phyloP scores from a whole-genome alignment of 805 yeast genomes.

The Myxozyma neotropica region DNA sequence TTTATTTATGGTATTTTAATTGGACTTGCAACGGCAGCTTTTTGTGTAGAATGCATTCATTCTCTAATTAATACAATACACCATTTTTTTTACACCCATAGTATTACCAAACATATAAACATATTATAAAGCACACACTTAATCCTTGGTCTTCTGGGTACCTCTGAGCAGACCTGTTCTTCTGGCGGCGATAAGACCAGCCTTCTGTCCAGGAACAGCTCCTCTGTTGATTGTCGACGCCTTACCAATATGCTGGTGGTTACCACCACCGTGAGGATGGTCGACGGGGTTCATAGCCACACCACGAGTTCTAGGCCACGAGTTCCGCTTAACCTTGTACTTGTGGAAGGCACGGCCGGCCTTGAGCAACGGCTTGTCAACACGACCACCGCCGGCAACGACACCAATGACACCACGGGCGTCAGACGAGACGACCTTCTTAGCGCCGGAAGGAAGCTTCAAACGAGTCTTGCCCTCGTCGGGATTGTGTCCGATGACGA shows the following conservation, averaged over 20 bases:
- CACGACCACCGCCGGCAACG: constrained; percentile 99
- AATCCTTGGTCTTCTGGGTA: constrained; percentile 91
- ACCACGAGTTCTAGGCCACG: constrained; percentile 99
- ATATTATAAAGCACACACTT: constrained; percentile 38
- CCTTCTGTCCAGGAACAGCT: constrained; percentile 99
- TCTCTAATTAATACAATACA: constrained; percentile 7
- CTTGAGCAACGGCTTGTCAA: constrained; percentile 98
- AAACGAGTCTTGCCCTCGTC: constrained; percentile 99
- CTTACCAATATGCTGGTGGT: constrained; percentile 99
- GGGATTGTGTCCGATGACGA: constrained; percentile 98
- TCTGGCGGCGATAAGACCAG: constrained; percentile 99
- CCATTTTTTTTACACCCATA: background rate
- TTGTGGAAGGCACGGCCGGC: constrained; percentile 99
- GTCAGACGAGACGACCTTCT: constrained; percentile 90
- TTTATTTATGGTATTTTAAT: too few species aligned
- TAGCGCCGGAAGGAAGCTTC: constrained; percentile 98
- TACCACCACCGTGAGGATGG: constrained; percentile 99
- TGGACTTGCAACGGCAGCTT: too few species aligned
- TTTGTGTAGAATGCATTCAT: background rate
- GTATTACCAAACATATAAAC: constrained; percentile 4
- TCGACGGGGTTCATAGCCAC: constrained; percentile 99
- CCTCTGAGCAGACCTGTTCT: constrained; percentile 99
- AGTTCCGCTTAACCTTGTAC: constrained; percentile 99
- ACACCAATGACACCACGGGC: constrained; percentile 99
- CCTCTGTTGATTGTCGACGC: constrained; percentile 99